Evolutionary conservation across 2,329 filamentous ascomycete genomes (phyloP).

Genomic region (Diaporthe sp.): DNA sequence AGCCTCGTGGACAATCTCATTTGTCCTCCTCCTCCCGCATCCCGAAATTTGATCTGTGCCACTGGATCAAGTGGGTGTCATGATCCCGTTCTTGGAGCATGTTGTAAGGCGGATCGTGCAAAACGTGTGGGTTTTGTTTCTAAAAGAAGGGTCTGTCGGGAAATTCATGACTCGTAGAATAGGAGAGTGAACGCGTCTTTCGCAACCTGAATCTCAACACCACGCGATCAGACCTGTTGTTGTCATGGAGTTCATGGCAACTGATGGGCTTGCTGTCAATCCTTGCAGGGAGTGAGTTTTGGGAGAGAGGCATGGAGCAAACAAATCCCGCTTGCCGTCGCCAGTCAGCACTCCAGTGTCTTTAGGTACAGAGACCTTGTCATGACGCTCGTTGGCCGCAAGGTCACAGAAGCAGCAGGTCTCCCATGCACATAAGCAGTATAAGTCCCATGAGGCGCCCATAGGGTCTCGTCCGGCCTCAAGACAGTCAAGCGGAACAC

Average conservation of each 20-base stretch:
- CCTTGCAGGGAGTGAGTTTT: neutral
- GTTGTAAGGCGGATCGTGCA: neutral
- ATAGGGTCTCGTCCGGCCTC: neutral
- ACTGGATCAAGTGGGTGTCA: conserved; percentile 8
- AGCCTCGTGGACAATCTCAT: conserved; percentile 13
- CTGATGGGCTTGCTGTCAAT: neutral
- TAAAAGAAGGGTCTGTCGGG: neutral
- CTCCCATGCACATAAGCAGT: neutral
- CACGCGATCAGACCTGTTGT: neutral
- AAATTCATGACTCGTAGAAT: conserved; percentile 20
- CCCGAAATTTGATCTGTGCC: conserved; percentile 18
- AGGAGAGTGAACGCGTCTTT: neutral
- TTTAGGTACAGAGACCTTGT: too few species aligned
- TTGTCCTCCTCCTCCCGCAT: conserved; percentile 4
- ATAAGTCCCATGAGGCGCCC: neutral
- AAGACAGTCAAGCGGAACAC: neutral
- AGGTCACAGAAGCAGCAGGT: neutral
- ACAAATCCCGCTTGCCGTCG: neutral
- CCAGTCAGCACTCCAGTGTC: too few species aligned
- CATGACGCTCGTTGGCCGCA: too few species aligned
- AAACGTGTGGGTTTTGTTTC: conserved; percentile 1
- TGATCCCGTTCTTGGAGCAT: neutral
- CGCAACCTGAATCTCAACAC: neutral
- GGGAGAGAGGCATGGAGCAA: neutral
- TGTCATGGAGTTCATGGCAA: neutral